Evolutionary conservation across 2,329 filamentous ascomycete species (phyloP), one percentile per base, ranked within the genome.

Genomic region (Aspergillus sp.): DNA sequence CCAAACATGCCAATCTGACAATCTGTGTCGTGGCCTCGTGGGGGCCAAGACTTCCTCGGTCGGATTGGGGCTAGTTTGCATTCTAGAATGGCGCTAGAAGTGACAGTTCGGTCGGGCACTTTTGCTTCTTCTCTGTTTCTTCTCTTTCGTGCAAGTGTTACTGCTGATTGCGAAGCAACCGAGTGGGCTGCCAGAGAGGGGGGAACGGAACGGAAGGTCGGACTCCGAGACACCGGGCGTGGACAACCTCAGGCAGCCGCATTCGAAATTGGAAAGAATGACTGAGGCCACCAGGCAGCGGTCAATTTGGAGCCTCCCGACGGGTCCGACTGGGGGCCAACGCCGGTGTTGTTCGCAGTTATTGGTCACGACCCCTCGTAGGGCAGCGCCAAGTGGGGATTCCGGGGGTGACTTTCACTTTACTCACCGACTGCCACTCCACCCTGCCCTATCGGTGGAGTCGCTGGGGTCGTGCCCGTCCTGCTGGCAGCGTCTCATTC

Each of bases 81-180:
- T 70, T 70, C 67, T 68, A 52, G 68, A 71, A 71, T 49, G 56
- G 31, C 65, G 61, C 66, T 70, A 69, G 68, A 71, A 69, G 11
- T 9, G 56, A 39, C 55, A 12, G 31, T 42, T n/a, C 16, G 14
- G 45, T 36, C 52, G 54, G 50, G 56, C 56, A 51, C 50, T 29
- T 20, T 58, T 39, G 24, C 24, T 24, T 24, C 22, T 24, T 4
- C 24, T 24, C 24, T 24, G 24, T 32, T 20, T 20, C 14, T 20
- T 7, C n/a, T 20, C 45, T 14, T 18, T 45, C 26, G 26, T 29
- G 26, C 26, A 29, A 29, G 26, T 26, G n/a, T n/a, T n/a, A n/a
- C n/a, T n/a, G n/a, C n/a, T n/a, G n/a, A n/a, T n/a, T 26, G 24
- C 6, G 24, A 26, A 26, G 26, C 26, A 29, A 29, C 26, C 2